Conservation (phyloP, 192 early-diverging fungal species). For the Linnemannia exigua region DNA sequence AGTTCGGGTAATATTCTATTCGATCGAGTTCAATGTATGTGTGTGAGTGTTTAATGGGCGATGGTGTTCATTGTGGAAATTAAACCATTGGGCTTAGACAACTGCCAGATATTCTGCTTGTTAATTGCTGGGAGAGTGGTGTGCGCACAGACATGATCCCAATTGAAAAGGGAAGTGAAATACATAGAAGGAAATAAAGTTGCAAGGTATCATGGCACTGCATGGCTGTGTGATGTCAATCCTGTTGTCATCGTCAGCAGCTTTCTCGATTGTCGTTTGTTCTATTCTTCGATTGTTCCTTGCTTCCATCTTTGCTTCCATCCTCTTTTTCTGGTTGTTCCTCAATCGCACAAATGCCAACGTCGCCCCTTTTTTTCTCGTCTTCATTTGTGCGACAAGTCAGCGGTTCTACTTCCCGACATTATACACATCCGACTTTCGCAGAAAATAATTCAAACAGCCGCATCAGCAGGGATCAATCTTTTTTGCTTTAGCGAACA, state of each 20-base stretch:
- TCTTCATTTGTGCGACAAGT: neutral
- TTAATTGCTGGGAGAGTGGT: neutral
- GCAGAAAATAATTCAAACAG: neutral
- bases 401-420: neutral
- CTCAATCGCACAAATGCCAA: neutral
- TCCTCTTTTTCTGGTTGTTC: neutral
- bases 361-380: neutral
- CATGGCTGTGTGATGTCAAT: neutral
- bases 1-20: slow-evolving; percentile 55
- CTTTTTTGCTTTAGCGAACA: neutral
- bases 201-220: neutral
- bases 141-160: neutral
- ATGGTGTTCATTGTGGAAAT: neutral
- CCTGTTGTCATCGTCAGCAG: neutral
- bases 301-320: neutral
- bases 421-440: neutral
- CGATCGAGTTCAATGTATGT: neutral
- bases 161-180: neutral
- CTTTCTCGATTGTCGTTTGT: neutral
- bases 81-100: neutral
- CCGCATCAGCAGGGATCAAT: neutral
- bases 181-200: neutral
- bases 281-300: neutral
- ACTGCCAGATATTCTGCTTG: neutral
- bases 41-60: neutral